Conservation (phyloP, 352 stramenopile genomes). For the Blastocystis sp. region DNA sequence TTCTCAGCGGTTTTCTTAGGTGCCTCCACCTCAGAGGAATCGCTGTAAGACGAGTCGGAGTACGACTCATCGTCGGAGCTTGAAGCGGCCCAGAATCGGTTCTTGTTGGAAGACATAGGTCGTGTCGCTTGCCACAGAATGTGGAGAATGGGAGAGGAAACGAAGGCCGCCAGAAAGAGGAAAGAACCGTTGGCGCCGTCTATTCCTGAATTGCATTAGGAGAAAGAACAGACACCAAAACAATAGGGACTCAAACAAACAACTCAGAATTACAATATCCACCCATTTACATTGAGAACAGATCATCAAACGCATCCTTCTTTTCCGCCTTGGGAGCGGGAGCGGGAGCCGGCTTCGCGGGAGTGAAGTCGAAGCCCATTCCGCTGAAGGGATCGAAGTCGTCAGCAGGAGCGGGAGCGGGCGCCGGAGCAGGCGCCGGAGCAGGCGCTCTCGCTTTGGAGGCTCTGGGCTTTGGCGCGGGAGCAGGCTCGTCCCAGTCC, state of each 20-base stretch:
- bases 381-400: constrained; percentile 4
- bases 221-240: too few species aligned
- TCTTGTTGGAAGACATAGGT: constrained; percentile 19
- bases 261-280: too few species aligned
- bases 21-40: background rate
- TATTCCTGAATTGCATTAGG: too few species aligned
- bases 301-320: constrained; percentile 54
- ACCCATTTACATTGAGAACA: constrained; percentile 49
- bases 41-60: background rate
- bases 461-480: too few species aligned
- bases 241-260: too few species aligned
- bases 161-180: background rate
- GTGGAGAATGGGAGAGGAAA: background rate
- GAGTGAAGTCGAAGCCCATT: constrained; percentile 43
- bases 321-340: constrained; percentile 4
- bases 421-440: background rate
- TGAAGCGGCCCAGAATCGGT: constrained; percentile 2
- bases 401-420: background rate
- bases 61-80: constrained; percentile 27
- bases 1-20: background rate
- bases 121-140: background rate
- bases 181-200: background rate
- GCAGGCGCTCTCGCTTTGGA: background rate
- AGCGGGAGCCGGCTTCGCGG: background rate
- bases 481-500: background rate